Percentiles rank a stretch among this genome's conserved stretches.
phyloP scores from a whole-genome alignment of 73 alveolate genomes.

The Paramecium tetraurelia region DNA sequence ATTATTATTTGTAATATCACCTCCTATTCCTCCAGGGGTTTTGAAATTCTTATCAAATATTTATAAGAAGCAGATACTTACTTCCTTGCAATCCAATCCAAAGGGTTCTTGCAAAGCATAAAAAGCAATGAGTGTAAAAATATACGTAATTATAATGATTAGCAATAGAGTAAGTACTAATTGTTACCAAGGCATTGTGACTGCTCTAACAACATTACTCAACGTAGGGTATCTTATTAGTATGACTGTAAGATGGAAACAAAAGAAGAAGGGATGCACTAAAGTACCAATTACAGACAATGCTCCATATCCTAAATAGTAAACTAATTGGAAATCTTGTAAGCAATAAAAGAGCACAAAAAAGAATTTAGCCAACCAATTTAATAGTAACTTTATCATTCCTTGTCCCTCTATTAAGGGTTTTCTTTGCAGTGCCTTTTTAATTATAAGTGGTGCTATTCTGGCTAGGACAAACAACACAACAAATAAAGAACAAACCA shows the following conservation, averaged over 20 bases:
- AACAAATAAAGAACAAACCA: constrained; percentile 58
- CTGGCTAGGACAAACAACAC: constrained; percentile 57
- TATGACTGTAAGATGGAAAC: constrained; percentile 75
- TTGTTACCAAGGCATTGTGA: constrained; percentile 74
- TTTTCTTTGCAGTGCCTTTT: constrained; percentile 23
- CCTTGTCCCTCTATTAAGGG: neutral
- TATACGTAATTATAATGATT: constrained; percentile 68
- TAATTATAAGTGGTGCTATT: constrained; percentile 59
- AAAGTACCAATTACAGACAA: constrained; percentile 71
- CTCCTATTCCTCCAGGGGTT: constrained; percentile 81
- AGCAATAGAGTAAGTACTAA: constrained; percentile 71
- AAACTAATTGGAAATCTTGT: constrained; percentile 60
- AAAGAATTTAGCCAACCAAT: constrained; percentile 16
- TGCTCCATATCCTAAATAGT: constrained; percentile 73
- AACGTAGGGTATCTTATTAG: constrained; percentile 73
- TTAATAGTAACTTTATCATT: neutral
- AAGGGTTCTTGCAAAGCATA: constrained; percentile 58
- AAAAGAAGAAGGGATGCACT: constrained; percentile 77
- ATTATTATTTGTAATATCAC: constrained; percentile 50
- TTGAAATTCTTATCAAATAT: constrained; percentile 77
- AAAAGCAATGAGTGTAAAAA: constrained; percentile 67
- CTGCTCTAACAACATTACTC: constrained; percentile 75
- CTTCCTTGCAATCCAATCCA: constrained; percentile 60
- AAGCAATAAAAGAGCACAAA: constrained; percentile 44
- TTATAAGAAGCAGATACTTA: constrained; percentile 66